Conservation (phyloP, 2,329 filamentous ascomycete genomes). For the Pseudogymnoascus sp. region DNA sequence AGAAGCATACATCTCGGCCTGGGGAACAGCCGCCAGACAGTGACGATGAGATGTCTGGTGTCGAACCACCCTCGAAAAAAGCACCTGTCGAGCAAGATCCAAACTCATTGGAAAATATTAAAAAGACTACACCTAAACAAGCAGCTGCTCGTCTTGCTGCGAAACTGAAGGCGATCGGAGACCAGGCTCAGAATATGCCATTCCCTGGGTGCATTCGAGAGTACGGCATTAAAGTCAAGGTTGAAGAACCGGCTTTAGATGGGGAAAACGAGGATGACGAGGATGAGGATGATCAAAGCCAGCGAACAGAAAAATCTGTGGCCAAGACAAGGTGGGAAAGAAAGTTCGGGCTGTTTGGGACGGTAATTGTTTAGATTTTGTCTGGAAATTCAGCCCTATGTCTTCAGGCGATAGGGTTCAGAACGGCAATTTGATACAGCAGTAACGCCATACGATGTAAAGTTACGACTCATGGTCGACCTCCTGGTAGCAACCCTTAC, state of each 20-base stretch:
- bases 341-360: constrained; percentile 58
- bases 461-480: not conserved
- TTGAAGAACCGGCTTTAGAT: constrained; percentile 28
- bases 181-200: constrained; percentile 44
- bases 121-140: constrained; percentile 6
- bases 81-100: not conserved
- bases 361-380: constrained; percentile 41
- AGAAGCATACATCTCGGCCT: not conserved
- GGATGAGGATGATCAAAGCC: not conserved
- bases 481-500: not conserved
- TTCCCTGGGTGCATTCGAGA: constrained; percentile 66
- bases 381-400: not conserved
- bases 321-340: constrained; percentile 49
- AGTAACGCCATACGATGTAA: not conserved
- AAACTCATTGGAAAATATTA: not conserved
- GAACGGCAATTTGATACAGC: not conserved
- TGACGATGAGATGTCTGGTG: constrained; percentile 1
- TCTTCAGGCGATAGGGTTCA: not conserved
- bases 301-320: constrained; percentile 37
- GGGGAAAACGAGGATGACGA: not conserved
- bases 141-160: constrained; percentile 21
- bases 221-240: constrained; percentile 50
- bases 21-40: constrained; percentile 11
- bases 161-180: constrained; percentile 22
- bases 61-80: not conserved